Base-by-base conservation (phyloP, 495 filamentous ascomycete genomes). In the Melanomma pulvis-pyrius region DNA sequence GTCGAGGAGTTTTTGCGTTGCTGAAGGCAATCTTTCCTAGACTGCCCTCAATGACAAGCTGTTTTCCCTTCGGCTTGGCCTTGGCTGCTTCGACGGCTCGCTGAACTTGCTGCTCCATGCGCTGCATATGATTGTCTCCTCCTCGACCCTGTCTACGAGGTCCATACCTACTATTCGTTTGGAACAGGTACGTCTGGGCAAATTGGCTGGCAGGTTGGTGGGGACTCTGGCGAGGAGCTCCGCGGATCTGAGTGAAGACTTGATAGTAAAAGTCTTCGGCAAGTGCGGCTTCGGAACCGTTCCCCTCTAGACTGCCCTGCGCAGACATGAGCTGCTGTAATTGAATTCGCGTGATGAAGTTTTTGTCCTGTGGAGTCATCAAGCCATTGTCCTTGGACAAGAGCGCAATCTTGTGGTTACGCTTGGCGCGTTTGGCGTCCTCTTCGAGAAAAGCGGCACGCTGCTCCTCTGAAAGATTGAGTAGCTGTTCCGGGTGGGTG, bases 291-390 rank as follows among this genome's bases (percentile, higher is more conserved):
- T 96, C 92, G 0, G 87, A 86, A 44, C 91, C 88, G 28, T 87
- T 81, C 65, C 94, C 91, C 59, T 86, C 90, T 8, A 91, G 83
- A 73, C 92, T 92, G 12, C 93, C 93, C 48, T 92, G 93, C 32
- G 92, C 92, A 5, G 92, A 87, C 48, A 99, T 91, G 26, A 99
- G 84, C 71, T 98, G 96, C 75, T 98, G 96, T 41, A 99, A 82
- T 73, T 99, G 94, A 56, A 99, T 98, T 15, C 96, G 87, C 11
- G 96, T 97, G 62, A 99, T 94, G 74, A 97, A 99, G 73, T 97
- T 99, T 82, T 99, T 99, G 77, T 99, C 94, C 73, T 96, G 92
- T 1, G 96, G 96, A 21, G 96, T 98, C 94, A 99, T 99, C 59
- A 99, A 75, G 26, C 94, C 96, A 73, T 99, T 98, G 71, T 96